Evolutionary conservation across 129 eudicot genomes (phyloP).

Genomic region (Centrapalus pauciflorus): DNA sequence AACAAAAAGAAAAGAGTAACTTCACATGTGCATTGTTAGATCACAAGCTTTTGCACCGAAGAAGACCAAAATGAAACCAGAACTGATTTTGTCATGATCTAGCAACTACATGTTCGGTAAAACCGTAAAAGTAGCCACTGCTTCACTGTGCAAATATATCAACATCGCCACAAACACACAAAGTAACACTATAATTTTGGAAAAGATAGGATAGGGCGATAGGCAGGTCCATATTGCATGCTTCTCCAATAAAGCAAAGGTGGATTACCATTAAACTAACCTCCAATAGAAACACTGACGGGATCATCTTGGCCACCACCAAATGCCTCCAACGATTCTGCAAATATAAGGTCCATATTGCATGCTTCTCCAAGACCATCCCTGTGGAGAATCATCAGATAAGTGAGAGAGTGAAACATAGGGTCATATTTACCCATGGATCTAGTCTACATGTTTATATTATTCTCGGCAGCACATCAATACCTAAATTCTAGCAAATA

Average conservation of each 20-base stretch:
- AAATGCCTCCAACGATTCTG: constrained; percentile 80
- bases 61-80: background rate
- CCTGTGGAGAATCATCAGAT: constrained; percentile 39
- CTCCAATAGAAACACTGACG: constrained; percentile 85
- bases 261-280: constrained; percentile 33
- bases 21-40: constrained; percentile 9
- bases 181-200: background rate
- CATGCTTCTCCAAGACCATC: constrained; percentile 76
- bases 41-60: background rate
- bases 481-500: background rate
- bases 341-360: constrained; percentile 63
- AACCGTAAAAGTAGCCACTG: background rate
- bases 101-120: background rate
- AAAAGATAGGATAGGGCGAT: background rate
- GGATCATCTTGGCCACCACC: constrained; percentile 91
- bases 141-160: no score
- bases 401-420: background rate
- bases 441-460: background rate
- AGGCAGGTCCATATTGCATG: no score
- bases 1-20: background rate
- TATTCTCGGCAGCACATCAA: constrained; percentile 29
- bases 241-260: background rate
- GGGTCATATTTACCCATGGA: background rate
- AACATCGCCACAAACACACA: background rate
- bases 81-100: background rate